Conservation (phyloP, 106 monocot species). For the Acorus calamus region DNA sequence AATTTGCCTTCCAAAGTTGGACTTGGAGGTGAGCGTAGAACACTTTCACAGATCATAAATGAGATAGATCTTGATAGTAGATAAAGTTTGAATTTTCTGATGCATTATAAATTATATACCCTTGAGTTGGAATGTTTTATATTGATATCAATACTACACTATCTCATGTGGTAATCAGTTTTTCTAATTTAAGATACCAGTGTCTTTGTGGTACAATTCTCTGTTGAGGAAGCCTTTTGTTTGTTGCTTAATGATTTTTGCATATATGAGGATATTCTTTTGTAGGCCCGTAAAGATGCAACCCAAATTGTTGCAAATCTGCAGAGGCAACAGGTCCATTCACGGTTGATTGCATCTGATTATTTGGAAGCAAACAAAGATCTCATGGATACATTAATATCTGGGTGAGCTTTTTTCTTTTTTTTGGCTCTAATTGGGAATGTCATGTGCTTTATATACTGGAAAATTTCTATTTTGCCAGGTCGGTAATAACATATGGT, state of each 20-base stretch:
- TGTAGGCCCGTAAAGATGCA: conserved; percentile 89
- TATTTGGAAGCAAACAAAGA: conserved; percentile 79
- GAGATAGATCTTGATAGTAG: too few species aligned
- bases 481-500: too few species aligned
- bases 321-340: conserved; percentile 88
- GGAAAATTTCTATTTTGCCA: too few species aligned
- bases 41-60: too few species aligned
- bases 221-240: neutral
- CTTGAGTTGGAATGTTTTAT: too few species aligned
- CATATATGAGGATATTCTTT: neutral
- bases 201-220: neutral
- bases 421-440: too few species aligned
- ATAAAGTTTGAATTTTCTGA: too few species aligned
- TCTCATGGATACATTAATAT: neutral
- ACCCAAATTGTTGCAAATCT: conserved; percentile 95
- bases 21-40: conserved; percentile 53
- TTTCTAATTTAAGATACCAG: neutral
- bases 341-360: conserved; percentile 78
- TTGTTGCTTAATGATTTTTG: too few species aligned
- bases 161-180: neutral
- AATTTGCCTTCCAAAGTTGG: conserved; percentile 71
- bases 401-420: too few species aligned
- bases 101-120: too few species aligned
- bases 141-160: too few species aligned
- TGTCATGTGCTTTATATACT: too few species aligned